A percentile compares a stretch with the other conserved stretches of the same genome.
phyloP scores from a whole-genome alignment of 208 protist species.

The Acanthamoeba lenticulata region DNA sequence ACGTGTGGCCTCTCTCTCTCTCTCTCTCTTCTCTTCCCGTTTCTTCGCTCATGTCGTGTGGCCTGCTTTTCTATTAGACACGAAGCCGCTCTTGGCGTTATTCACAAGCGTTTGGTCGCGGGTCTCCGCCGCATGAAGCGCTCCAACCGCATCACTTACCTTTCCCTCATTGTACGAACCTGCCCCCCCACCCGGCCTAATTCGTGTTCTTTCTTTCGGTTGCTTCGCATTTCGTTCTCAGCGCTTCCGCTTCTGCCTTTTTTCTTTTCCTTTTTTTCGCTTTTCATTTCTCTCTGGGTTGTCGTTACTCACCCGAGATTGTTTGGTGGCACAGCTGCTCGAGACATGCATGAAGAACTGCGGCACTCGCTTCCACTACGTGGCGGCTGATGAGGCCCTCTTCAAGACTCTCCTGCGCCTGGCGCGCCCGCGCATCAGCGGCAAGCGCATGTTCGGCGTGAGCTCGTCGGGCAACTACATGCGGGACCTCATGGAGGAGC shows the following conservation, averaged over 20 bases:
- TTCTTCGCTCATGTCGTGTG: not conserved
- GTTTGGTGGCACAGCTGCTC: not conserved
- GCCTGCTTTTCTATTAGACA: not conserved
- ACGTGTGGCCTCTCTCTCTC: not conserved
- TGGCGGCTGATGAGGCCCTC: constrained; percentile 40
- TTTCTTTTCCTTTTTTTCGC: not conserved
- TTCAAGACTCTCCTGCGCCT: constrained; percentile 54
- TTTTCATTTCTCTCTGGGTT: not conserved
- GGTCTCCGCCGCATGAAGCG: constrained; percentile 26
- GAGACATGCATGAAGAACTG: constrained; percentile 71
- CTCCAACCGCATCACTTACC: constrained; percentile 61
- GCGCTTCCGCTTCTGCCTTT: not conserved
- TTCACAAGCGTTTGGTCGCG: not conserved
- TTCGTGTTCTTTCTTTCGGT: not conserved
- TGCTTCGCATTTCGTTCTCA: not conserved
- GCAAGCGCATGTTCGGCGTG: constrained; percentile 47
- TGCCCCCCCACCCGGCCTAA: not conserved
- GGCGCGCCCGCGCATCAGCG: not conserved
- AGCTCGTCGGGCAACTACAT: constrained; percentile 48
- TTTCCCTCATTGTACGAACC: constrained; percentile 49
- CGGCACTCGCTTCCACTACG: constrained; percentile 48
- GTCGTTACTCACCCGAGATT: not conserved
- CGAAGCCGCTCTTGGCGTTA: constrained; percentile 34
- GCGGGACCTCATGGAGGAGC: constrained; percentile 54
- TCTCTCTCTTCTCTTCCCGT: not conserved